These are phyloP conservation scores for Hortaea sp. DNA, from an alignment of 2,329 filamentous ascomycete species.

Conservation along the genomic window DNA sequence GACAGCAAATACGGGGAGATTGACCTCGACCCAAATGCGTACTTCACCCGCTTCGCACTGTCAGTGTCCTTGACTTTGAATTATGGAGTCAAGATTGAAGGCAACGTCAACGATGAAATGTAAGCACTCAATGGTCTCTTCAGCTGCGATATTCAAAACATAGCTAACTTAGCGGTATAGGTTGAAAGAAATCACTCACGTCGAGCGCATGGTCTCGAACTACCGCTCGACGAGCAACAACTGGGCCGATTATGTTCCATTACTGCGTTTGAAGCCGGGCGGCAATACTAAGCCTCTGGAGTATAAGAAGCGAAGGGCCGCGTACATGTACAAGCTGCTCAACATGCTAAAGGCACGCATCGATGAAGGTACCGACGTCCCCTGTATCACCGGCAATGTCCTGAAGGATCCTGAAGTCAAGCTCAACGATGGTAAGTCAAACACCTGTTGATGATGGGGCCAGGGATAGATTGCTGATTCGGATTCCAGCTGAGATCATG, in stretches of 20 bases:
- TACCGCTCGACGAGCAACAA: constrained; percentile 73
- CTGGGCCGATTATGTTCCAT: constrained; percentile 68
- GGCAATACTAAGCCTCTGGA: constrained; percentile 53
- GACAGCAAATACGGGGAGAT: constrained; percentile 52
- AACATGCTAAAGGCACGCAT: constrained; percentile 52
- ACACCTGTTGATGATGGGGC: background rate
- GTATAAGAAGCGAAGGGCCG: constrained; percentile 59
- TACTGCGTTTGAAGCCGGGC: constrained; percentile 55
- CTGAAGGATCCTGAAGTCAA: constrained; percentile 60
- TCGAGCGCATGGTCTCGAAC: constrained; percentile 66
- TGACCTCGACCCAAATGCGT: constrained; percentile 61
- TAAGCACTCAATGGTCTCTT: background rate
- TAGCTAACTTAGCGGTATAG: background rate
- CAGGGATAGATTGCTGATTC: background rate
- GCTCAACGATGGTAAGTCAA: constrained; percentile 50
- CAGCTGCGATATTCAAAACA: too few species aligned
- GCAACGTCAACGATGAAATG: constrained; percentile 56
- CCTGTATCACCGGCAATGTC: constrained; percentile 61
- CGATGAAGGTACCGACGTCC: constrained; percentile 52
- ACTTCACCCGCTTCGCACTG: constrained; percentile 66
- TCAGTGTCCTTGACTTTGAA: constrained; percentile 71
- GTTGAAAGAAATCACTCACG: constrained; percentile 62
- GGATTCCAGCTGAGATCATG: constrained; percentile 55
- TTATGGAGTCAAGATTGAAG: constrained; percentile 67
- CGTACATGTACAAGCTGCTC: constrained; percentile 52